Percentiles rank a stretch among this genome's conserved stretches.
phyloP scores from a whole-genome alignment of 2,329 filamentous ascomycete genomes.

The Paraphoma sp. region DNA sequence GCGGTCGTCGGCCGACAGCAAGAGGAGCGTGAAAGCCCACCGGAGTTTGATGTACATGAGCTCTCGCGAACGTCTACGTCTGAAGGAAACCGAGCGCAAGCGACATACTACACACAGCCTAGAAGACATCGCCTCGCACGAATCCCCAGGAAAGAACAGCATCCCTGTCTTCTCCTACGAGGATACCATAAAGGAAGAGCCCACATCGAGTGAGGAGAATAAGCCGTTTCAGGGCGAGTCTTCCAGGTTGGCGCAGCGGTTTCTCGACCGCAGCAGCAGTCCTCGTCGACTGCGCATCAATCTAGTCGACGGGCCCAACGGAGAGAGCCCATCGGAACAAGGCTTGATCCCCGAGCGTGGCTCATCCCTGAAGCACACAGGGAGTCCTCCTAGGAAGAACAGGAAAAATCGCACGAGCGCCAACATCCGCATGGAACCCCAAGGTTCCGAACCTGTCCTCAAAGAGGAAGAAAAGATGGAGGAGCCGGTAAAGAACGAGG shows the following conservation, averaged over 20 bases:
- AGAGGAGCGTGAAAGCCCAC: conserved; percentile 46
- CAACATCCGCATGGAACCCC: conserved; percentile 32
- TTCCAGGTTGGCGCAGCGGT: conserved; percentile 34
- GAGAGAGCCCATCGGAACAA: conserved; percentile 35
- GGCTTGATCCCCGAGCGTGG: conserved; percentile 42
- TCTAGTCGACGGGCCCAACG: conserved; percentile 28
- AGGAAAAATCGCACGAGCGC: conserved; percentile 32
- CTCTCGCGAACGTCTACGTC: conserved; percentile 71
- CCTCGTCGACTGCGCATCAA: conserved; percentile 37
- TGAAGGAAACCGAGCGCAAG: conserved; percentile 68
- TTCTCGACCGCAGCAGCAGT: conserved; percentile 40
- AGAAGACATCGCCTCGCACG: conserved; percentile 47
- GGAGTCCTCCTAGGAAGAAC: conserved; percentile 41
- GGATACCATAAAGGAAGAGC: conserved; percentile 48
- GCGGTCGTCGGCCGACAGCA: conserved; percentile 44
- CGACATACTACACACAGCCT: conserved; percentile 54
- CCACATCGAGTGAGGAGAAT: conserved; percentile 20
- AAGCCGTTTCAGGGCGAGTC: conserved; percentile 30
- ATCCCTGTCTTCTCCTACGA: conserved; percentile 40
- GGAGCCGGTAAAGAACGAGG: conserved; percentile 30
- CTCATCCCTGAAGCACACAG: conserved; percentile 43
- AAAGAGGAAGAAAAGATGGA: conserved; percentile 37
- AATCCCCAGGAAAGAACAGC: conserved; percentile 28
- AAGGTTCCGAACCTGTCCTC: conserved; percentile 32
- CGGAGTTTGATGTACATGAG: conserved; percentile 75